These are phyloP conservation scores for Pyrus pyrifolia DNA, from an alignment of 306 rosid species.

Conservation along the genomic window DNA sequence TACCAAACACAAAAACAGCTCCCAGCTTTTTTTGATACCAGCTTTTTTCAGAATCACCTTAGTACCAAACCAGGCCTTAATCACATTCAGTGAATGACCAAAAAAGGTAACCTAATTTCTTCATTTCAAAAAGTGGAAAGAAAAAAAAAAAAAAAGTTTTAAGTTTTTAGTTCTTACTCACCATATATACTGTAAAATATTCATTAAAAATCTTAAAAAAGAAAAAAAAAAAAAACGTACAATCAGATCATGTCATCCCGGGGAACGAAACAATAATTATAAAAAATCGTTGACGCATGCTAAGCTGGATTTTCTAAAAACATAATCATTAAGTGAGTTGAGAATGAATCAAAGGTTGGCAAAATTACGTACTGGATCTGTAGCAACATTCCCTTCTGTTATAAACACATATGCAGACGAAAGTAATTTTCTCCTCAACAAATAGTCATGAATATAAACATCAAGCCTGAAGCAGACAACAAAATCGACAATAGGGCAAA, in stretches of 20 bases:
- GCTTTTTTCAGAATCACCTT: too few species aligned
- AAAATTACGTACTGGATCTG: slow-evolving; percentile 89
- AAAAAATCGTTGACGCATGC: background rate
- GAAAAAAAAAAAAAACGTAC: background rate
- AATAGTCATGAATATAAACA: slow-evolving; percentile 87
- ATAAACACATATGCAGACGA: slow-evolving; percentile 82
- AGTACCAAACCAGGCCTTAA: too few species aligned
- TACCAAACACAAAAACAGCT: too few species aligned
- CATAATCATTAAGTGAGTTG: background rate
- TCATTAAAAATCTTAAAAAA: background rate
- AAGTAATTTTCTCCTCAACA: slow-evolving; percentile 79
- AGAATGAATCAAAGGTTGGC: background rate
- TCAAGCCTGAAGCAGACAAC: slow-evolving; percentile 60
- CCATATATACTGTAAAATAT: background rate
- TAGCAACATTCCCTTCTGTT: slow-evolving; percentile 92
- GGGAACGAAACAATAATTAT: background rate
- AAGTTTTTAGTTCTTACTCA: background rate
- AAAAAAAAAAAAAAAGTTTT: too few species aligned
- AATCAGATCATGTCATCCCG: background rate
- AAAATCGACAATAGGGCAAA: background rate
- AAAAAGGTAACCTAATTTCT: too few species aligned
- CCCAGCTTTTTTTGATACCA: too few species aligned
- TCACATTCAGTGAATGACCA: too few species aligned
- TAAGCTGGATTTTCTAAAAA: background rate
- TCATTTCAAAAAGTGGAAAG: too few species aligned